These are phyloP conservation scores for Choanephora cucurbitarum DNA, from an alignment of 371 early-diverging fungal species.

Conservation along the genomic window DNA sequence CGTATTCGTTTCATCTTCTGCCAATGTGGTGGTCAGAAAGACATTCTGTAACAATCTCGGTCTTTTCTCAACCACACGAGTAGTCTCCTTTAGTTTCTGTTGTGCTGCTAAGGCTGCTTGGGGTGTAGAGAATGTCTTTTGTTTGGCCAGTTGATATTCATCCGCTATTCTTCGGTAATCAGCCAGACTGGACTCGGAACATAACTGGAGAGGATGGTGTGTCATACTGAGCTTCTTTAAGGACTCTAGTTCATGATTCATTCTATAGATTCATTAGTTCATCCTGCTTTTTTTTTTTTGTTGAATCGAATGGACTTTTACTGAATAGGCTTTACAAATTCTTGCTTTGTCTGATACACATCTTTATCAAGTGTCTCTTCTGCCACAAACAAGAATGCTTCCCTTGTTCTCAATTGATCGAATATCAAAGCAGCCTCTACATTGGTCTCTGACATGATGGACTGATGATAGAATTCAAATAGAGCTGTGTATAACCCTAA, in stretches of 20 bases:
- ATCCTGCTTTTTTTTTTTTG: neutral
- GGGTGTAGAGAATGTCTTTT: constrained; percentile 16
- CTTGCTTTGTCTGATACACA: constrained; percentile 5
- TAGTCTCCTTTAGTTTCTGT: constrained; percentile 7
- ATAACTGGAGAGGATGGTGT: constrained; percentile 6
- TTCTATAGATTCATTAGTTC: neutral
- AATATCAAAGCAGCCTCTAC: constrained; percentile 23
- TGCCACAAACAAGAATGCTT: constrained; percentile 21
- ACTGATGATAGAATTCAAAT: constrained; percentile 22
- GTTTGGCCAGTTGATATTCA: constrained; percentile 10
- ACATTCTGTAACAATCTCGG: constrained; percentile 16
- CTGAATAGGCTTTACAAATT: constrained; percentile 18
- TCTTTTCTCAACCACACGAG: constrained; percentile 17
- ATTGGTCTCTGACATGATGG: constrained; percentile 10
- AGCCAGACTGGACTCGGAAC: neutral
- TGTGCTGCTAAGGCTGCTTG: constrained; percentile 19
- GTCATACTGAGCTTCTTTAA: neutral
- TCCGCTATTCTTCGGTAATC: neutral
- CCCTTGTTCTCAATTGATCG: constrained; percentile 12
- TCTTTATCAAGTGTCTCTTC: neutral
- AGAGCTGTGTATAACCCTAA: constrained; percentile 11
- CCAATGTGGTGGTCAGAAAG: constrained; percentile 4
- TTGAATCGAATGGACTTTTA: too few species aligned
- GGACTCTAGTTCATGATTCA: constrained; percentile 1
- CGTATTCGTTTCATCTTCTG: constrained; percentile 14